phyloP scores from a whole-genome alignment of 176 grass and related monocot species.

The Aegilops speltoides region DNA sequence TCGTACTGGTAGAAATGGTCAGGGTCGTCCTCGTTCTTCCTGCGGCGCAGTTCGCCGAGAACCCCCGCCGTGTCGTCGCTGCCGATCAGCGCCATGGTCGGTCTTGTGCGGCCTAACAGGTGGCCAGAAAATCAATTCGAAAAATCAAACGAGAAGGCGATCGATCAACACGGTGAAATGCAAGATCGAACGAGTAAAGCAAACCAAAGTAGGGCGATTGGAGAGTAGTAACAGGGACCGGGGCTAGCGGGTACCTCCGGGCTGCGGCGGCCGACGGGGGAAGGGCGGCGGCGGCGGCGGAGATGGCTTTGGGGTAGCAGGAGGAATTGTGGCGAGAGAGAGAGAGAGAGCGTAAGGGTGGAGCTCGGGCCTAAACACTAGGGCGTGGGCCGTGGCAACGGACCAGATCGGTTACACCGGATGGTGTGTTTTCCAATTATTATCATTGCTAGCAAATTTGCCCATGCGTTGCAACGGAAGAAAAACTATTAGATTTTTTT shows the following conservation, averaged over 20 bases:
- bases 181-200: not conserved
- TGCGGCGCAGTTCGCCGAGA: not conserved
- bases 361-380: not conserved
- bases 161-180: not conserved
- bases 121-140: not conserved
- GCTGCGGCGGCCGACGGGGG: not conserved
- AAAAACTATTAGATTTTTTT: too few species aligned
- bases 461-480: too few species aligned
- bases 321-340: not conserved
- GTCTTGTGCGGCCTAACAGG: not conserved
- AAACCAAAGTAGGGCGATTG: too few species aligned
- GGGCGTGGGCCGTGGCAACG: too few species aligned
- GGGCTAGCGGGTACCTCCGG: not conserved
- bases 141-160: not conserved
- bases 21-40: not conserved
- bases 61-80: not conserved
- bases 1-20: not conserved
- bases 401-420: too few species aligned
- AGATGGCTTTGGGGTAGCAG: not conserved
- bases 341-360: not conserved
- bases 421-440: too few species aligned
- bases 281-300: not conserved
- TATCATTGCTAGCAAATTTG: too few species aligned
- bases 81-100: not conserved
- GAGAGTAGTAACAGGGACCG: too few species aligned